Conservation (phyloP, 305 asterid species). For the Fraxinus platypoda region DNA sequence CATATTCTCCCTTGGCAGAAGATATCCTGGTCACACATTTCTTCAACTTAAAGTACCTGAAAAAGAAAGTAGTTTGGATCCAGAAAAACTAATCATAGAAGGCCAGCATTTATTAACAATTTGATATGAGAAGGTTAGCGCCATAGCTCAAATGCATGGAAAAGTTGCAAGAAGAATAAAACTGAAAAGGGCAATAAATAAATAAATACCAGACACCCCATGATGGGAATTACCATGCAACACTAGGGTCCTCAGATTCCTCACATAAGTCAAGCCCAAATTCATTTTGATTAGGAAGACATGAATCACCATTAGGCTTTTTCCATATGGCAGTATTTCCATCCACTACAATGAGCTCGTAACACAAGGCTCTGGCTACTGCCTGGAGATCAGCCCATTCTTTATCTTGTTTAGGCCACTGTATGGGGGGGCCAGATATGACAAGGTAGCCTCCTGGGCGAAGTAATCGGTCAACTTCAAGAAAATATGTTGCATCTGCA, state of each 20-base stretch:
- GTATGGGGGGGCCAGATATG: conserved; percentile 96
- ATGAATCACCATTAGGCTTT: conserved; percentile 73
- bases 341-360: conserved; percentile 85
- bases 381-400: conserved; percentile 99
- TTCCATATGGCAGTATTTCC: conserved; percentile 98
- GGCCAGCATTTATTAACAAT: conserved; percentile 18
- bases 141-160: neutral
- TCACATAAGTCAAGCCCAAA: conserved; percentile 74
- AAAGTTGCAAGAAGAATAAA: neutral
- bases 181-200: neutral
- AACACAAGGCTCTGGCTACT: conserved; percentile 86
- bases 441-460: conserved; percentile 97
- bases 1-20: conserved; percentile 57
- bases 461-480: conserved; percentile 95
- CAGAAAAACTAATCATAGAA: conserved; percentile 8
- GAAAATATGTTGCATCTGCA: conserved; percentile 95
- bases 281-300: conserved; percentile 79
- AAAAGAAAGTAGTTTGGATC: conserved; percentile 22
- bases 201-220: neutral
- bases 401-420: conserved; percentile 91
- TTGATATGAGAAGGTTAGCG: neutral
- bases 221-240: conserved; percentile 63
- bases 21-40: conserved; percentile 73
- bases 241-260: conserved; percentile 74
- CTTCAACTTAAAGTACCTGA: conserved; percentile 86